phyloP scores from a whole-genome alignment of 208 protist genomes.

The Acanthamoeba royreba region DNA sequence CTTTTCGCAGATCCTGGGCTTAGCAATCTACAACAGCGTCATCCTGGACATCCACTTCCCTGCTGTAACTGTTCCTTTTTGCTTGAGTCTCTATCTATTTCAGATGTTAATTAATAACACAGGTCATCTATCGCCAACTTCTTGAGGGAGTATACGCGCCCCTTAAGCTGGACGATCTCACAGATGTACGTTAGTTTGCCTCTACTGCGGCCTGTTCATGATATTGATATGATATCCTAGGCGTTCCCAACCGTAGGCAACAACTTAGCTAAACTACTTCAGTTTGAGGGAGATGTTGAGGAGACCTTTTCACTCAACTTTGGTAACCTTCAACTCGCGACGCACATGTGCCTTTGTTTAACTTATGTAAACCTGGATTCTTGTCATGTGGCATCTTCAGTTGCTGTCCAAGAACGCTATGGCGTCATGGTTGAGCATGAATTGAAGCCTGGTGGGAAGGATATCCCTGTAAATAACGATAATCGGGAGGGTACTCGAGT shows the following conservation, averaged over 20 bases:
- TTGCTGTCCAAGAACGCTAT: slow-evolving; percentile 62
- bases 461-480: slow-evolving; percentile 79
- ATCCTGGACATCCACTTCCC: slow-evolving; percentile 92
- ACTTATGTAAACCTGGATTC: too few species aligned
- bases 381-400: background rate
- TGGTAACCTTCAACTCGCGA: too few species aligned
- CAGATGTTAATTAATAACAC: too few species aligned
- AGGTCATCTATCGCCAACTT: slow-evolving; percentile 86
- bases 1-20: slow-evolving; percentile 78
- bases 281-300: slow-evolving; percentile 72
- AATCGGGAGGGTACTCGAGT: slow-evolving; percentile 74
- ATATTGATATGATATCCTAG: too few species aligned
- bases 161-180: slow-evolving; percentile 75
- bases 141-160: slow-evolving; percentile 53
- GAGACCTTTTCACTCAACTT: slow-evolving; percentile 75
- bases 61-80: too few species aligned
- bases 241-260: background rate
- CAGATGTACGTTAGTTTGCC: slow-evolving; percentile 47
- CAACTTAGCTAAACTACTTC: slow-evolving; percentile 61
- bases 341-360: too few species aligned
- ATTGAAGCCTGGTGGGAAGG: slow-evolving; percentile 71
- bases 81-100: too few species aligned
- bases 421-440: slow-evolving; percentile 66
- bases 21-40: slow-evolving; percentile 93
- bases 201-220: too few species aligned